These are phyloP conservation scores for Lactarius sanguifluus DNA, from an alignment of 768 basidiomycete species.

Conservation along the genomic window DNA sequence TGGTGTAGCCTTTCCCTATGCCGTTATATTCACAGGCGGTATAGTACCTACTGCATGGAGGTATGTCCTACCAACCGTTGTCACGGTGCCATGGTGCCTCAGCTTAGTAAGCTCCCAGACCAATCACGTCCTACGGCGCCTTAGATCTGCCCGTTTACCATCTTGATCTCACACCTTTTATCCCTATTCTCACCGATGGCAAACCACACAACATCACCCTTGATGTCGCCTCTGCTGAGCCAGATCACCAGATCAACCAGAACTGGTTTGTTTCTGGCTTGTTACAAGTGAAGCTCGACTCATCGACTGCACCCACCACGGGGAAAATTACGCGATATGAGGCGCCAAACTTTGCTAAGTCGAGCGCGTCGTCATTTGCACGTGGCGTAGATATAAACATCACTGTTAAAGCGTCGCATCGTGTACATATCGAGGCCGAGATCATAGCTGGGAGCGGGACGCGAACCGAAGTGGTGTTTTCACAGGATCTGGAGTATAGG, in stretches of 20 bases:
- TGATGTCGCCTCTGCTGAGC: constrained; percentile 70
- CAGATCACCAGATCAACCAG: constrained; percentile 59
- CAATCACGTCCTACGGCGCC: constrained; percentile 46
- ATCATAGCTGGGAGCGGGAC: constrained; percentile 63
- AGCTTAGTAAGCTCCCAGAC: constrained; percentile 40
- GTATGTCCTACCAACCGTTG: constrained; percentile 36
- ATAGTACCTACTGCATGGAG: constrained; percentile 68
- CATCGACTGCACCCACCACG: constrained; percentile 61
- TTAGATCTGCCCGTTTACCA: background rate
- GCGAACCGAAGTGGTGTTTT: constrained; percentile 53
- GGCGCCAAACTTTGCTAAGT: constrained; percentile 55
- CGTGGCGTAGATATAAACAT: constrained; percentile 41
- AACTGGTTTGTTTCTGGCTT: constrained; percentile 79
- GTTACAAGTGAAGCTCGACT: constrained; percentile 67
- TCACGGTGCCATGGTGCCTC: background rate
- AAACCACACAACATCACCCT: constrained; percentile 68
- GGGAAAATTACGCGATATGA: constrained; percentile 62
- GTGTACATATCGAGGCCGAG: constrained; percentile 58
- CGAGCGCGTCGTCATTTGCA: constrained; percentile 47
- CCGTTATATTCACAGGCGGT: constrained; percentile 8
- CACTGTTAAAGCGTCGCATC: constrained; percentile 51
- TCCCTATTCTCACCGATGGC: background rate
- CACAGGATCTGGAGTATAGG: constrained; percentile 59
- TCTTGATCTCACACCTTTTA: background rate
- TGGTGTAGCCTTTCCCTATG: constrained; percentile 57